Conservation (phyloP, 2,329 filamentous ascomycete species). For the Fusarium oligoseptatum region DNA sequence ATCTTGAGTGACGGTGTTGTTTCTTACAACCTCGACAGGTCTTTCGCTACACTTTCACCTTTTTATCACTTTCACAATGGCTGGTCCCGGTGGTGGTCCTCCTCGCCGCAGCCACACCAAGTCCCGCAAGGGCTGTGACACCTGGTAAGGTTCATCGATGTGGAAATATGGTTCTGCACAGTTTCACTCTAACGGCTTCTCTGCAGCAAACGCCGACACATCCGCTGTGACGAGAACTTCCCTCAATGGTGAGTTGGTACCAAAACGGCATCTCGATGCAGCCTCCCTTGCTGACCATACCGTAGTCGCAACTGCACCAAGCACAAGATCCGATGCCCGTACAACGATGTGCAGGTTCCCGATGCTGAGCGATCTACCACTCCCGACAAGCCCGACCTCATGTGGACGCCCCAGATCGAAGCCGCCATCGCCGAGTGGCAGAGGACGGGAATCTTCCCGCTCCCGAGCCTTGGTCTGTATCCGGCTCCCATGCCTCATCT, state of each 20-base stretch:
- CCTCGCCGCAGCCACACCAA: slow-evolving; percentile 94
- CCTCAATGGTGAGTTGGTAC: slow-evolving; percentile 84
- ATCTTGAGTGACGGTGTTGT: slow-evolving; percentile 3
- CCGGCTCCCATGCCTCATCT: slow-evolving; percentile 79
- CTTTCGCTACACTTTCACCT: slow-evolving; percentile 53
- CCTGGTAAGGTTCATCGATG: slow-evolving; percentile 69
- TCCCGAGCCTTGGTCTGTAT: slow-evolving; percentile 83
- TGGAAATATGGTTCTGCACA: background rate
- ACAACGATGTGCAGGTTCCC: slow-evolving; percentile 83
- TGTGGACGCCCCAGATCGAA: slow-evolving; percentile 90
- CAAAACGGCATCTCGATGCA: background rate
- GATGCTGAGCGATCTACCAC: slow-evolving; percentile 72
- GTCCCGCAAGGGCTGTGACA: slow-evolving; percentile 97
- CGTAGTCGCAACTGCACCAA: slow-evolving; percentile 96
- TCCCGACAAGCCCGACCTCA: slow-evolving; percentile 76
- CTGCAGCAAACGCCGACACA: slow-evolving; percentile 87
- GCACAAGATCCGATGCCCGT: slow-evolving; percentile 98
- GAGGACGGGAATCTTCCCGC: slow-evolving; percentile 85
- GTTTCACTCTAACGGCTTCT: slow-evolving; percentile 17
- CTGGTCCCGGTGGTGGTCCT: slow-evolving; percentile 93
- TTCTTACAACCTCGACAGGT: slow-evolving; percentile 39
- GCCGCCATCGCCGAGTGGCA: slow-evolving; percentile 86
- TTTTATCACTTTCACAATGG: slow-evolving; percentile 70
- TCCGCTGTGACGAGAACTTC: slow-evolving; percentile 97
- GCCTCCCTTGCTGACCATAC: slow-evolving; percentile 30